These are phyloP conservation scores for Lasiosphaeria ovina DNA, from an alignment of 495 filamentous ascomycete species.

Conservation along the genomic window DNA sequence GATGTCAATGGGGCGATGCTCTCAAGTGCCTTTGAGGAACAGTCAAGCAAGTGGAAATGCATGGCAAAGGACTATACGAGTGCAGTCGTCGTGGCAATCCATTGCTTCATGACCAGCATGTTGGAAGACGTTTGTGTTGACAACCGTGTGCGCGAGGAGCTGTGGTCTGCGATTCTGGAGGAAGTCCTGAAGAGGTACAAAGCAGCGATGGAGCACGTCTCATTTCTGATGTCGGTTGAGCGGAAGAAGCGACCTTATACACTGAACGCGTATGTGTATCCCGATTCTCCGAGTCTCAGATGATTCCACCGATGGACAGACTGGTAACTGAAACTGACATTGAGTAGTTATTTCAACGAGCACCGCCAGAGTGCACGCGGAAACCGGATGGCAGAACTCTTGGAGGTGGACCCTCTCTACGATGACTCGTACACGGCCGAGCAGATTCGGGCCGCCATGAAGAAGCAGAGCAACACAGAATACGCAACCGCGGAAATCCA, in stretches of 20 bases:
- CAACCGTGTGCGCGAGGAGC: conserved; percentile 28
- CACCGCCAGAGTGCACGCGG: background rate
- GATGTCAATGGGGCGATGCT: conserved; percentile 35
- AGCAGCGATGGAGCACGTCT: conserved; percentile 37
- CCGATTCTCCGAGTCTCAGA: too few relatives aligned
- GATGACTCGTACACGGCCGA: background rate
- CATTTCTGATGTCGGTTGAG: conserved; percentile 51
- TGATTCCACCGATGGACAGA: too few relatives aligned
- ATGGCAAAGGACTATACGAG: conserved; percentile 50
- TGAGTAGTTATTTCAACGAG: conserved; percentile 36
- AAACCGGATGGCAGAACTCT: background rate
- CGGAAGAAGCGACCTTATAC: conserved; percentile 47
- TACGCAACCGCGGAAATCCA: conserved; percentile 53
- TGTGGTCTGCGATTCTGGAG: conserved; percentile 42
- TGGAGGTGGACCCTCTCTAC: background rate
- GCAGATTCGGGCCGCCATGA: conserved; percentile 17
- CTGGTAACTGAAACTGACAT: too few relatives aligned
- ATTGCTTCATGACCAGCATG: conserved; percentile 45
- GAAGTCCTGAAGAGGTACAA: conserved; percentile 43
- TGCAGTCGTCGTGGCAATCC: conserved; percentile 43
- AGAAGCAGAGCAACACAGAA: conserved; percentile 46
- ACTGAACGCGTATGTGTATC: conserved; percentile 26
- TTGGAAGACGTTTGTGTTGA: conserved; percentile 37
- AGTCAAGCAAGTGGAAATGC: conserved; percentile 53
- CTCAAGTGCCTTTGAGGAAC: conserved; percentile 49